Percentiles rank a stretch among this genome's conserved stretches.
Evolutionary conservation across 441 rosid species (phyloP).

Genomic region (Erysimum cheiri): DNA sequence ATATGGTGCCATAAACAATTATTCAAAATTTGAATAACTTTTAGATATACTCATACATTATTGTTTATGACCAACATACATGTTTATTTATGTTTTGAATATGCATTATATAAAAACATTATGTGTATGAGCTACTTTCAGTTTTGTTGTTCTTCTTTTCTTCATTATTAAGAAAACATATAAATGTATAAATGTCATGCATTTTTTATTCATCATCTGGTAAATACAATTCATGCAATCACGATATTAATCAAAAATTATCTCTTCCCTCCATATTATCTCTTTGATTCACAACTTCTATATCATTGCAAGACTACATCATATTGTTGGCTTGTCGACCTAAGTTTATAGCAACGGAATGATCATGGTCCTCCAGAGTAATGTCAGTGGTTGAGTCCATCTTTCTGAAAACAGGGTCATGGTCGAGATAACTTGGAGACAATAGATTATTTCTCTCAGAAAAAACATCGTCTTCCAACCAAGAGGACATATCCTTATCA

Average conservation of each 20-base stretch:
- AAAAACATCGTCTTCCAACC: background rate
- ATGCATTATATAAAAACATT: background rate
- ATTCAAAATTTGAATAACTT: background rate
- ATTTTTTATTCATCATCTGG: background rate
- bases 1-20: background rate
- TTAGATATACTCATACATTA: background rate
- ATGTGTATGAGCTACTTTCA: background rate
- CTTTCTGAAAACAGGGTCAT: background rate
- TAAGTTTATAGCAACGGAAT: background rate
- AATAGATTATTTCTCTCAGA: background rate
- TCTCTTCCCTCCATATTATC: background rate
- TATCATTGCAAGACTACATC: background rate
- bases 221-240: constrained; percentile 5
- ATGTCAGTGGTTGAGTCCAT: background rate
- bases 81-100: background rate
- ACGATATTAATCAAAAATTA: background rate
- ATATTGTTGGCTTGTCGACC: constrained; percentile 9
- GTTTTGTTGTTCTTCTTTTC: background rate
- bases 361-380: background rate
- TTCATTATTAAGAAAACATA: background rate
- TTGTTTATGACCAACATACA: constrained; percentile 16
- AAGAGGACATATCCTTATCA: background rate
- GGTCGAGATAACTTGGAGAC: background rate
- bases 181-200: background rate
- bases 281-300: background rate